Base-by-base conservation (phyloP, 1,139 yeast species). In the Scheffersomyces insectosa region DNA sequence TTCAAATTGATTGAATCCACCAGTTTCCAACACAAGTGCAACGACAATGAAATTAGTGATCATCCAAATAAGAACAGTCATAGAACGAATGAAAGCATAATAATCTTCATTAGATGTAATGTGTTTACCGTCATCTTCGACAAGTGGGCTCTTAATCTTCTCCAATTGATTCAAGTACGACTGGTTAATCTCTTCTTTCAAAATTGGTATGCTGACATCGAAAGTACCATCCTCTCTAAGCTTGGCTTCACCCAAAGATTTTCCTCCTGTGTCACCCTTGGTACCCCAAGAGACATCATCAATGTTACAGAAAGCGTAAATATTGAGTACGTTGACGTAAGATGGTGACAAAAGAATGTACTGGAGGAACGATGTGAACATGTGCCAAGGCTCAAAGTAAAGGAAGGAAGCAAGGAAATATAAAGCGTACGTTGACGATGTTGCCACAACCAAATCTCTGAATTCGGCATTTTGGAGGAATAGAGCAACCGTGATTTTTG, bases 31-130 rank as follows among this genome's bases (percentile, higher is more conserved):
- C 3, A 88, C 90, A 8, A 85, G 73, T 5, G 93, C 88, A 41
- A 85, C 79, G 38, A 88, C 72, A 16, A 83, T 74, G 47, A 85
- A 85, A 60, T 88, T 88, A 14, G 89, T 76, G 44, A 87, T 68
- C 63, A 88, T 81, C 96, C 96, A 88, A 12, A 84, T 68, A 47
- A 88, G 75, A 32, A 88, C 88, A 8, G 91, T 82, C 76, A 86
- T 78, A 4, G 96, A 87, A 63, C 96, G 79, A 60, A 88, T 77
- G 52, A 83, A 77, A 0, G 95, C 95, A 62, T 83, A 87, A 64
- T 85, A 88, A 62, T 85, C 87, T 54, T 87, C 87, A 44, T 77
- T 70, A 23, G 61, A 51, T 6, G 67, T 55, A 11, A 47, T 85
- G 23, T 64, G 64, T n/a, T 70, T 66, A n/a, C 70, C 66, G 3